phyloP scores from a whole-genome alignment of 371 early-diverging fungal genomes.

The Mortierella sp. region DNA sequence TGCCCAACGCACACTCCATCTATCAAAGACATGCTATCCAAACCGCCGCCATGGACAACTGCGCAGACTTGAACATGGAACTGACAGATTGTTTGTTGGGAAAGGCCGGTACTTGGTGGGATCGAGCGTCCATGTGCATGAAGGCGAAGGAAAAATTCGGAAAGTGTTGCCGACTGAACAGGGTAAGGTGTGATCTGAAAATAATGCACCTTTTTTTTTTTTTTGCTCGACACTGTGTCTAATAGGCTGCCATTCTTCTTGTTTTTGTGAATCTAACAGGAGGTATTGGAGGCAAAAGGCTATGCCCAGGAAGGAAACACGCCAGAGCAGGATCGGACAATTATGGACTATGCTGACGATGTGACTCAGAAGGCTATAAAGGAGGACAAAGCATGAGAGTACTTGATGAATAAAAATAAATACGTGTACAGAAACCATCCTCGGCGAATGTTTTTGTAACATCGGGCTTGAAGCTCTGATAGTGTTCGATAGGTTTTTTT shows the following conservation, averaged over 20 bases:
- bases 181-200: slow-evolving; percentile 36
- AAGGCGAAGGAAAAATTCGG: slow-evolving; percentile 66
- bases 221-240: not conserved
- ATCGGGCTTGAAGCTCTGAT: too few relatives aligned
- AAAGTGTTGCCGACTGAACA: slow-evolving; percentile 64
- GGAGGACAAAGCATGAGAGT: slow-evolving; percentile 7
- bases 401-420: too few relatives aligned
- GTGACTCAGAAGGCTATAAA: slow-evolving; percentile 34
- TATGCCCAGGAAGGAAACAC: slow-evolving; percentile 49
- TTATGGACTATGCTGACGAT: slow-evolving; percentile 45
- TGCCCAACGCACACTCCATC: slow-evolving; percentile 17
- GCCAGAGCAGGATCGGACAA: slow-evolving; percentile 29
- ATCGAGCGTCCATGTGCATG: slow-evolving; percentile 72
- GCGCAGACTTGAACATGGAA: slow-evolving; percentile 66
- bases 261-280: too few relatives aligned
- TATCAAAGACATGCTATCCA: slow-evolving; percentile 66
- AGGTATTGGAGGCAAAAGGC: slow-evolving; percentile 26
- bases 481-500: too few relatives aligned
- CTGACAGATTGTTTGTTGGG: slow-evolving; percentile 61
- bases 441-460: too few relatives aligned
- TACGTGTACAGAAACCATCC: too few relatives aligned
- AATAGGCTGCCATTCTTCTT: not conserved
- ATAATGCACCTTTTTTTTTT: not conserved
- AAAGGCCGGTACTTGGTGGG: slow-evolving; percentile 71
- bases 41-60: slow-evolving; percentile 61